Evolutionary conservation across 257 asterid genomes (phyloP), one percentile per base, ranked within the genome.

Genomic region (Linaria vulgaris): DNA sequence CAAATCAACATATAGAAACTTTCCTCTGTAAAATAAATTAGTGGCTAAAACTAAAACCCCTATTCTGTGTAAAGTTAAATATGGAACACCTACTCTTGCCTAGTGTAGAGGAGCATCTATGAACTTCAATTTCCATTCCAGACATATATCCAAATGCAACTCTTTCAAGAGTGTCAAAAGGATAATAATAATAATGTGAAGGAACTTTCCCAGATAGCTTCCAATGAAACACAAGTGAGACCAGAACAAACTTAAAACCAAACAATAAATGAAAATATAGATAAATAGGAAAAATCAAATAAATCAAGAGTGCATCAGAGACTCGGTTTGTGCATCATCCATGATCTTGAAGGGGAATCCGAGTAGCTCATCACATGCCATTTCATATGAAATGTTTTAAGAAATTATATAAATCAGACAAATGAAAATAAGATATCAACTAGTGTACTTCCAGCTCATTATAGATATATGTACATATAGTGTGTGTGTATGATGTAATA

Each of bases 321-420:
- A 75, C 84, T 83, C 82, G 82, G 74, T 70, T 83, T 78, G 62
- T 75, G 52, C 86, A 80, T 83, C 90, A 83, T 58, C 77, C 90
- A 57, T 27, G 64, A 81, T 83, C 86, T 52, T 78, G 90, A 78
- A 80, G 86, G 89, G 89, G 86, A 83, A 80, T 83, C 89, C 89
- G 80, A 83, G 89, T 73, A 70, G 66, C 54, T 83, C 86, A 73
- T 83, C 88, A 68, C 59, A 31, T 72, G 79, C 78, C 39, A 27
- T 67, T 16, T 34, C 41, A 34, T 34, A 3, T 34, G 9, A 34
- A 3, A 34, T 34, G 41, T 3, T 4, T 34, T 4, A 1, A 34
- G 9, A 34, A 8, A 34, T 3, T 34, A 30, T 8, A 4, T 3
- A 34, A 34, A 34, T 34, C 6, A 3, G 9, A 34, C 41, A 34